Evolutionary conservation across 805 yeast species (phyloP).

Genomic region (Starmerella khaoyaiensis): DNA sequence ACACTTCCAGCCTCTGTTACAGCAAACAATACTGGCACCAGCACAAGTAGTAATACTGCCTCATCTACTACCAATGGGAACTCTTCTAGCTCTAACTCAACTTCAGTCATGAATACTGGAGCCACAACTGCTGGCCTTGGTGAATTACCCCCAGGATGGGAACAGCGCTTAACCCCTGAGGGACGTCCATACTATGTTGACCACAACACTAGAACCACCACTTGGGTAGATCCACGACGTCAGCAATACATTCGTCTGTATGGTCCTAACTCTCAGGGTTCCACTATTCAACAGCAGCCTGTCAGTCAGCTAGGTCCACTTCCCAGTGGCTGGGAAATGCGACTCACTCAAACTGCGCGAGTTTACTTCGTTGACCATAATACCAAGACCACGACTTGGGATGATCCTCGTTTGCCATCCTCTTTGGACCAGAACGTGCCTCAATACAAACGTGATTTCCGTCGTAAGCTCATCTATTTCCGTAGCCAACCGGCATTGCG

Average conservation of each 20-base stretch:
- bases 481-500: conserved; percentile 96
- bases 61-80: conserved; percentile 27
- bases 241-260: conserved; percentile 95
- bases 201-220: conserved; percentile 97
- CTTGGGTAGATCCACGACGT: conserved; percentile 99
- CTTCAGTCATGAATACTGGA: conserved; percentile 53
- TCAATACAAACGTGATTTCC: conserved; percentile 95
- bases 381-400: conserved; percentile 99
- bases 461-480: conserved; percentile 94
- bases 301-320: conserved; percentile 94
- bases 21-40: conserved; percentile 17
- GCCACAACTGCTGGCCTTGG: conserved; percentile 93
- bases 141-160: conserved; percentile 98
- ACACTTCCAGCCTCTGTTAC: conserved; percentile 61
- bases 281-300: conserved; percentile 95
- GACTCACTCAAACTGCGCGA: conserved; percentile 95
- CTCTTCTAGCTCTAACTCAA: not conserved
- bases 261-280: conserved; percentile 55
- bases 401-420: conserved; percentile 96
- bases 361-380: conserved; percentile 98
- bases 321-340: conserved; percentile 99
- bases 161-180: conserved; percentile 93
- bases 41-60: not conserved
- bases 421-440: conserved; percentile 97
- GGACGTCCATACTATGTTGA: conserved; percentile 98